A percentile compares a stretch with the other conserved stretches of the same genome.
These are phyloP conservation scores for Picea glauca DNA, from an alignment of 75 land plant species.

Conservation along the genomic window DNA sequence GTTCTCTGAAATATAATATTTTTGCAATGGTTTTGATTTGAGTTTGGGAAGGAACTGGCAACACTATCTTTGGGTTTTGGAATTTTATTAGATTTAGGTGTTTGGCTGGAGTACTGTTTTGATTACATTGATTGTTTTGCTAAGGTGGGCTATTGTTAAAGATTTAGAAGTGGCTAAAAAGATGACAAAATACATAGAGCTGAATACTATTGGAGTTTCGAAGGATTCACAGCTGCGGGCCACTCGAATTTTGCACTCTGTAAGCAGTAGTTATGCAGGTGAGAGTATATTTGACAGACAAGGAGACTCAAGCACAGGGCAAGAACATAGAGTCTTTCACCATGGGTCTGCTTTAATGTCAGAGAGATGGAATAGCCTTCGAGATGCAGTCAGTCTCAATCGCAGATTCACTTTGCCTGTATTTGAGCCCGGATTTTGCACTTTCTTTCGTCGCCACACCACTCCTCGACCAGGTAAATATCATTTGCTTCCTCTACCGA, in stretches of 20 bases:
- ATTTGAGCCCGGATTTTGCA: constrained; percentile 42
- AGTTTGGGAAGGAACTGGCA: background rate
- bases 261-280: constrained; percentile 35
- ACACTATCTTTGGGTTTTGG: too few species aligned
- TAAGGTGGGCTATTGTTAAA: constrained; percentile 93
- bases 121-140: background rate
- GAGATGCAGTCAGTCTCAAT: constrained; percentile 32
- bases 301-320: too few species aligned
- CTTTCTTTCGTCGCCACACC: constrained; percentile 22
- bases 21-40: background rate
- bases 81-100: too few species aligned
- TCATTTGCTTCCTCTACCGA: background rate
- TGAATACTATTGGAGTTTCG: constrained; percentile 87
- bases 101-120: background rate
- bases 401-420: constrained; percentile 49
- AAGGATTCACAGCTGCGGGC: constrained; percentile 91
- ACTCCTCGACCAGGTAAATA: constrained; percentile 64
- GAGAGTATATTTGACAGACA: background rate
- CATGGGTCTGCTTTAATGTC: constrained; percentile 41
- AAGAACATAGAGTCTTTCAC: constrained; percentile 43
- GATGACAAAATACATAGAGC: constrained; percentile 81
- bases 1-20: background rate
- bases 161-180: constrained; percentile 58
- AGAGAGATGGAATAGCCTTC: constrained; percentile 59
- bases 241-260: constrained; percentile 50